phyloP scores from a whole-genome alignment of 1,139 yeast genomes.

The Trichomonascaceae sp. region DNA sequence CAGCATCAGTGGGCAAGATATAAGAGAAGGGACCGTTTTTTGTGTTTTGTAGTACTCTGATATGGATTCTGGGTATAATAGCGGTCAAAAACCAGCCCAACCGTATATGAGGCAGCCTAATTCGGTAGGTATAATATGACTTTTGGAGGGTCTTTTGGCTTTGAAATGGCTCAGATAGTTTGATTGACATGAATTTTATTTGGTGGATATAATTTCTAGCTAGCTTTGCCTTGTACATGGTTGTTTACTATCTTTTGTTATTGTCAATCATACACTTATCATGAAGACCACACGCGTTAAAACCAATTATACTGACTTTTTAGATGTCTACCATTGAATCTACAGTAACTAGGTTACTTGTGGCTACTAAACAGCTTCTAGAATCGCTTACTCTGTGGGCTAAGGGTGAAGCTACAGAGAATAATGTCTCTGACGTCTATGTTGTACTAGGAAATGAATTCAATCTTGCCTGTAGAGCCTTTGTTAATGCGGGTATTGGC shows the following conservation, averaged over 20 bases:
- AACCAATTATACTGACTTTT: background rate
- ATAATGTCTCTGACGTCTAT: constrained; percentile 83
- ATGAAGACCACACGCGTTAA: background rate
- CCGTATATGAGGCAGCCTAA: background rate
- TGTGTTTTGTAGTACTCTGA: background rate
- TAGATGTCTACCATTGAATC: constrained; percentile 65
- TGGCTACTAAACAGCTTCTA: constrained; percentile 81
- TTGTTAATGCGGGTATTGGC: constrained; percentile 61
- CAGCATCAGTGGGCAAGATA: background rate
- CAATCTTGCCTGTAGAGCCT: constrained; percentile 75
- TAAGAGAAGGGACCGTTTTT: background rate
- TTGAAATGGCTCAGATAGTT: background rate
- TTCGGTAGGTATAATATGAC: background rate
- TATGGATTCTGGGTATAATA: background rate
- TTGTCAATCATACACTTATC: background rate
- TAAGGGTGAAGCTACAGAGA: constrained; percentile 65
- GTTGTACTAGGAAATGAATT: constrained; percentile 93
- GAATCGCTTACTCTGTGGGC: constrained; percentile 93
- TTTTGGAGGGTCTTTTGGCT: background rate
- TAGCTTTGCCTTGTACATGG: background rate
- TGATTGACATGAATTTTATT: background rate
- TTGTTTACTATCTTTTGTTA: background rate
- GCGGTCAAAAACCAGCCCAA: background rate
- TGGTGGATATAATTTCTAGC: background rate
- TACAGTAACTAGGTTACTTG: constrained; percentile 73